Evolutionary conservation across 1,284 basidiomycete genomes (phyloP), one percentile per base, ranked within the genome.

Genomic region (Ustilago xerochloae): DNA sequence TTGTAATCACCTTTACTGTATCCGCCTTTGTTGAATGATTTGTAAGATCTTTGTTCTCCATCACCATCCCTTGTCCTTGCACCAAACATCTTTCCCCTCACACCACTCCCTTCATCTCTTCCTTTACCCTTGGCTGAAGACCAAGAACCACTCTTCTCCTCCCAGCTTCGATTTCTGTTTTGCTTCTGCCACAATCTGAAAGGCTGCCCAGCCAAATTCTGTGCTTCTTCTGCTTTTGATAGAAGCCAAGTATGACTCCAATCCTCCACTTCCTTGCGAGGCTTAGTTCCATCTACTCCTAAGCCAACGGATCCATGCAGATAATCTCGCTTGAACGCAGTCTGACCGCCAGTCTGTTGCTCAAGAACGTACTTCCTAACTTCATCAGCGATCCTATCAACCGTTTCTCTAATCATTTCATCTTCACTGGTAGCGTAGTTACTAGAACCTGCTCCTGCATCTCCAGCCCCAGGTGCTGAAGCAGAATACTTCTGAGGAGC

Each of bases 371-470:
- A 57, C 46, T 59, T 62, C 5, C 69, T 28, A 2, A 68, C 67
- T 41, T 73, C 70, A 24, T 66, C 66, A 2, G 56, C 63, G 38
- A 77, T 77, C 12, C 63, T 45, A 28, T 77, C 75, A 24, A 77
- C 75, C 0, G 58, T 69, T 4, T 74, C 75, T 12, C 75, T 51
- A 32, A 77, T 73, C n/a, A 36, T 43, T 32, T 77, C 65, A 35
- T 77, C 70, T 18, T 71, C 75, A 39, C 28, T 57, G 1, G 20
- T 55, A 0, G 62, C 50, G 15, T 22, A 53, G 8, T 6, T 4
- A 16, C 6, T n/a, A 33, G 16, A 16, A 43, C 13, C 33, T 12
- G 28, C 12, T 35, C 13, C 12, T 26, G n/a, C n/a, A n/a, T n/a
- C 20, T 33, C 47, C 47, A 13, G 9, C 30, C 6, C 26, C 10